Base-by-base conservation (phyloP, 345 rosid genomes). In the Adansonia digitata region DNA sequence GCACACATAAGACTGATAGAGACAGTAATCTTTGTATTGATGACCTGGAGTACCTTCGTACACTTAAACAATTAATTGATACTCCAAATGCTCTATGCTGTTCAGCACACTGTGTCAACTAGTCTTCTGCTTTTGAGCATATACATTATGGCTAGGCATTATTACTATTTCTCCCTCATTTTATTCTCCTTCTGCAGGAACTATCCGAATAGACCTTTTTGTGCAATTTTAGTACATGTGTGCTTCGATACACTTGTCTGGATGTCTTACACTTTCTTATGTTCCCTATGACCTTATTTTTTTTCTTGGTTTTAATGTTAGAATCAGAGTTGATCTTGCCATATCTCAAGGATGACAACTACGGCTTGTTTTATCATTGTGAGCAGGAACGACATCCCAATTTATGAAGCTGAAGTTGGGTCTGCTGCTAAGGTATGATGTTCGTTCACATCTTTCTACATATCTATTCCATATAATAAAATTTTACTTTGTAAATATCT, bases 381-480 rank as follows among this genome's bases (percentile, higher is more conserved):
- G 55, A 94, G 91, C 81, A 71, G 94, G 79, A 90, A 95, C 37
- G 96, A 93, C 74, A 93, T 93, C 76, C 99, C 98, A 5, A 90
- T 95, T 65, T 95, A 93, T 69, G 98, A 95, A 88, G 97, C 98
- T 74, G 96, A 95, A 89, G 90, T 93, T 69, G 98, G 98, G 61
- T 88, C 98, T 75, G 90, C 94, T 56, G 85, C 89, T 27, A 95
- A 95, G 81, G 98, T 95, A 87, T 49, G 70, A 14, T 14, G 7
- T 63, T 61, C 57, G 20, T 31, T 13, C 67, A 40, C 15, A 1
- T 37, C 17, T 17, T 15, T 8, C 37, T 59, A 42, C 14, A 27
- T 57, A 14, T 72, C 5, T 34, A 0, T n/a, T 74, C 40, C 14
- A 63, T 7, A 18, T 14, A 14, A 42, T 48, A 6, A 24, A 60